These are phyloP conservation scores for Vitis hybrid DNA, from an alignment of 177 flowering plant genomes.

Conservation along the genomic window DNA sequence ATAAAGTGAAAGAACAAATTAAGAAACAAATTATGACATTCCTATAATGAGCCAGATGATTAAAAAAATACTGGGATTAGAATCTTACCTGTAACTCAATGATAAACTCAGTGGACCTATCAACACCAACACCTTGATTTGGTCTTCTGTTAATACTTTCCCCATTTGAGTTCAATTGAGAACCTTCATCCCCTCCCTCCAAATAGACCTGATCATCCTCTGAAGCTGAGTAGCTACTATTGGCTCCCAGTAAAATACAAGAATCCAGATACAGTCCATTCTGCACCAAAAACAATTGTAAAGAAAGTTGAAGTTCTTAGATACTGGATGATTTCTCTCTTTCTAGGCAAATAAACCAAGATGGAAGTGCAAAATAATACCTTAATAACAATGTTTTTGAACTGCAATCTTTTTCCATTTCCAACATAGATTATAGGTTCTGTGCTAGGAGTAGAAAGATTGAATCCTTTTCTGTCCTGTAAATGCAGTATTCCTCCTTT, in stretches of 20 bases:
- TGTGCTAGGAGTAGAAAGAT: slow-evolving; percentile 49
- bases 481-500: slow-evolving; percentile 68
- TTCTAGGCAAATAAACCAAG: neutral
- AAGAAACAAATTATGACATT: neutral
- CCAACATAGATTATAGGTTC: slow-evolving; percentile 84
- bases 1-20: no score
- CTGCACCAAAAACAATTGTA: slow-evolving; percentile 38
- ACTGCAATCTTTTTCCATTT: slow-evolving; percentile 76
- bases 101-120: slow-evolving; percentile 47
- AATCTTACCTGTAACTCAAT: slow-evolving; percentile 77
- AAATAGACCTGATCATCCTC: slow-evolving; percentile 66
- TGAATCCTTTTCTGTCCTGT: slow-evolving; percentile 62
- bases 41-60: neutral
- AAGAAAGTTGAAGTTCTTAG: neutral
- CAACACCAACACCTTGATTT: slow-evolving; percentile 31
- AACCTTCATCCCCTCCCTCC: slow-evolving; percentile 38
- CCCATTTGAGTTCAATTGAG: slow-evolving; percentile 19
- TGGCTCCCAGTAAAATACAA: slow-evolving; percentile 69
- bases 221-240: slow-evolving; percentile 81
- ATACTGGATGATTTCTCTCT: neutral
- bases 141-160: slow-evolving; percentile 22
- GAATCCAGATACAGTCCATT: slow-evolving; percentile 82
- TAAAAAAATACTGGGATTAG: neutral
- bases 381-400: slow-evolving; percentile 78
- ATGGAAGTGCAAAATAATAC: slow-evolving; percentile 25